These are phyloP conservation scores for Umbelopsis sp. DNA, from an alignment of 371 early-diverging fungal genomes.

Conservation along the genomic window DNA sequence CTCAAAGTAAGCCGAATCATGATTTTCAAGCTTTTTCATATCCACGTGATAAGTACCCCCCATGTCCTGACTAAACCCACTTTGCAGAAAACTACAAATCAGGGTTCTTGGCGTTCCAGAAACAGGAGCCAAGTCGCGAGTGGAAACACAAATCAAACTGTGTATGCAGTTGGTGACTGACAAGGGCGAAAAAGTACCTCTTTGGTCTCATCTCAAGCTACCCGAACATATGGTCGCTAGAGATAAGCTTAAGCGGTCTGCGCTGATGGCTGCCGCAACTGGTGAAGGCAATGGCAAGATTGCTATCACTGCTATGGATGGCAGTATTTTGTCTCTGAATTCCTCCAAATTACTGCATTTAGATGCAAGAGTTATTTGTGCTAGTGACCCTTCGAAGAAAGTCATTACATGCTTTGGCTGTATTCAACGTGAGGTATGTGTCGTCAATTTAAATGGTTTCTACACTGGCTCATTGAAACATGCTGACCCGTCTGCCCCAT, in stretches of 20 bases:
- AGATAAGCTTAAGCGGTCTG: conserved; percentile 11
- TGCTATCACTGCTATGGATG: conserved; percentile 19
- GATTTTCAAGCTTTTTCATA: background rate
- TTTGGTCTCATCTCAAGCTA: conserved; percentile 84
- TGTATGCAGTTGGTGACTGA: conserved; percentile 85
- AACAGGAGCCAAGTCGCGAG: conserved; percentile 86
- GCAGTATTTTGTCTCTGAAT: conserved; percentile 4
- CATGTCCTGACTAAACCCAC: background rate
- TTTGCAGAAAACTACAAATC: conserved; percentile 41
- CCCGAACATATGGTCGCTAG: conserved; percentile 85
- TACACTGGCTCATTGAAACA: background rate
- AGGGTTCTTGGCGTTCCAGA: conserved; percentile 77
- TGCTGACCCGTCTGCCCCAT: background rate
- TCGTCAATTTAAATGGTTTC: background rate
- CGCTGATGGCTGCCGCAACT: conserved; percentile 7
- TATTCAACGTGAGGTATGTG: conserved; percentile 78
- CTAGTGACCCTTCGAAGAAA: conserved; percentile 77
- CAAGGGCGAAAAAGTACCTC: conserved; percentile 75
- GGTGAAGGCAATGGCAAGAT: conserved; percentile 9
- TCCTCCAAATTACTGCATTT: conserved; percentile 62
- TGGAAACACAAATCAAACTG: conserved; percentile 93
- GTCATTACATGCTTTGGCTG: conserved; percentile 87
- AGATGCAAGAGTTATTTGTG: conserved; percentile 83
- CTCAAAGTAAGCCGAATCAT: background rate
- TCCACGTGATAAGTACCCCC: conserved; percentile 8